phyloP scores from a whole-genome alignment of 2,329 filamentous ascomycete species.

The Calonectria hongkongensis region DNA sequence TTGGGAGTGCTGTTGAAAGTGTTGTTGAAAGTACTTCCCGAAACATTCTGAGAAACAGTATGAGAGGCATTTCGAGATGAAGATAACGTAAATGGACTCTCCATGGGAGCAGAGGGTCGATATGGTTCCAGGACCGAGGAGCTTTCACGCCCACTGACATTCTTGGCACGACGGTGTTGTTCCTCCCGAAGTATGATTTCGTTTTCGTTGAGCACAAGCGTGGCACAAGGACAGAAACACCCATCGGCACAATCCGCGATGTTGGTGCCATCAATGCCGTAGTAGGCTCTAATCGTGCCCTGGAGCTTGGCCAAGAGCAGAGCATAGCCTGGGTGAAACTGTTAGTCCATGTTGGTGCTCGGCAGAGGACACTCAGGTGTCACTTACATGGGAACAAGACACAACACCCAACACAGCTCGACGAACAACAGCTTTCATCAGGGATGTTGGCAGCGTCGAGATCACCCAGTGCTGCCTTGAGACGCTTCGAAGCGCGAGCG shows the following conservation, averaged over 20 bases:
- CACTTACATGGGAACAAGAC: conserved; percentile 55
- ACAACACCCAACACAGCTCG: conserved; percentile 52
- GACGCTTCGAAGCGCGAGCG: conserved; percentile 52
- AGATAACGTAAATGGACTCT: conserved; percentile 31
- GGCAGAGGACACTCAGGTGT: conserved; percentile 33
- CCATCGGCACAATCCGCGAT: conserved; percentile 51
- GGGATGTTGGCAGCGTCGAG: conserved; percentile 43
- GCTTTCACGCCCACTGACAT: conserved; percentile 28
- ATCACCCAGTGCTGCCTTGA: conserved; percentile 49
- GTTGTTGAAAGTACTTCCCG: no score
- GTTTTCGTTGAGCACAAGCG: conserved; percentile 56
- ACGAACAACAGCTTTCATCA: conserved; percentile 45
- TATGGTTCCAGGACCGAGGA: conserved; percentile 47
- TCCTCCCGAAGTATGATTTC: conserved; percentile 59
- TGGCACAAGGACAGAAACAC: conserved; percentile 55
- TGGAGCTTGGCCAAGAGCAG: conserved; percentile 56
- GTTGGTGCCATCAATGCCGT: conserved; percentile 56
- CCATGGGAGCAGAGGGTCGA: conserved; percentile 50
- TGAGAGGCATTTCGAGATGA: background rate
- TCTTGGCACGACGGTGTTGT: conserved; percentile 36
- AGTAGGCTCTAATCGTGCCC: conserved; percentile 56
- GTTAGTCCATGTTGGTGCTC: conserved; percentile 45
- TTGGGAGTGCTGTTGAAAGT: background rate
- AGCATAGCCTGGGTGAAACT: conserved; percentile 55
- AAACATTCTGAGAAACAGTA: background rate